Evolutionary conservation across 768 basidiomycete species (phyloP).

Genomic region (Phanerodontia chrysosporium): DNA sequence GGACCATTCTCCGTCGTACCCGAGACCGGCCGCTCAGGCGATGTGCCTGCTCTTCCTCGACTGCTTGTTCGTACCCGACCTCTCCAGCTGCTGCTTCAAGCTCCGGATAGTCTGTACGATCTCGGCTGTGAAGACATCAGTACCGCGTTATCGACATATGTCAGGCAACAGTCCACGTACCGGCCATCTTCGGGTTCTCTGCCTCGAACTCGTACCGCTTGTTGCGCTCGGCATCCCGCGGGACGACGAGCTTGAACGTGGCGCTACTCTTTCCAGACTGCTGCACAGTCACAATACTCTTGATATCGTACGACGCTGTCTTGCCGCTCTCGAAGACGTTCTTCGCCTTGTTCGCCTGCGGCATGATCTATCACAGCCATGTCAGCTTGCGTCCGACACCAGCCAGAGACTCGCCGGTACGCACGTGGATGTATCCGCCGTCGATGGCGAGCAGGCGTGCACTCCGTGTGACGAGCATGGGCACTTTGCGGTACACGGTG

Average conservation of each 20-base stretch:
- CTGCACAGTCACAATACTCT: slow-evolving; percentile 78
- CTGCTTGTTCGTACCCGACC: slow-evolving; percentile 59
- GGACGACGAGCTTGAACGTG: slow-evolving; percentile 86
- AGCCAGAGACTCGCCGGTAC: slow-evolving; percentile 16
- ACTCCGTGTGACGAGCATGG: slow-evolving; percentile 87
- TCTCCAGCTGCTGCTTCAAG: slow-evolving; percentile 61
- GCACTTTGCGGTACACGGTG: slow-evolving; percentile 89
- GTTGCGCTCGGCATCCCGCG: slow-evolving; percentile 58
- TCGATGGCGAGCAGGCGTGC: slow-evolving; percentile 92
- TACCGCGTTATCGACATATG: neutral
- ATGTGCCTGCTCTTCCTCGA: slow-evolving; percentile 62
- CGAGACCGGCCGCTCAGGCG: slow-evolving; percentile 22
- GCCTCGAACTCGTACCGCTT: slow-evolving; percentile 99
- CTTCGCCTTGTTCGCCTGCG: slow-evolving; percentile 70
- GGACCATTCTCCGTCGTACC: neutral
- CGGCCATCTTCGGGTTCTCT: slow-evolving; percentile 75
- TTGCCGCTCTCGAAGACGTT: slow-evolving; percentile 86
- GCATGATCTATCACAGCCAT: slow-evolving; percentile 74
- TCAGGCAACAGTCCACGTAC: slow-evolving; percentile 38
- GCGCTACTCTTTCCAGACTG: slow-evolving; percentile 77
- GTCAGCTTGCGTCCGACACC: neutral
- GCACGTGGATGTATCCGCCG: slow-evolving; percentile 87
- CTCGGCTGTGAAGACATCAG: slow-evolving; percentile 37
- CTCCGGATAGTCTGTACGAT: slow-evolving; percentile 71
- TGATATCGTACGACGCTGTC: slow-evolving; percentile 90